Evolutionary conservation across 2,329 filamentous ascomycete genomes (phyloP).

Genomic region (Alternaria metachromatica): DNA sequence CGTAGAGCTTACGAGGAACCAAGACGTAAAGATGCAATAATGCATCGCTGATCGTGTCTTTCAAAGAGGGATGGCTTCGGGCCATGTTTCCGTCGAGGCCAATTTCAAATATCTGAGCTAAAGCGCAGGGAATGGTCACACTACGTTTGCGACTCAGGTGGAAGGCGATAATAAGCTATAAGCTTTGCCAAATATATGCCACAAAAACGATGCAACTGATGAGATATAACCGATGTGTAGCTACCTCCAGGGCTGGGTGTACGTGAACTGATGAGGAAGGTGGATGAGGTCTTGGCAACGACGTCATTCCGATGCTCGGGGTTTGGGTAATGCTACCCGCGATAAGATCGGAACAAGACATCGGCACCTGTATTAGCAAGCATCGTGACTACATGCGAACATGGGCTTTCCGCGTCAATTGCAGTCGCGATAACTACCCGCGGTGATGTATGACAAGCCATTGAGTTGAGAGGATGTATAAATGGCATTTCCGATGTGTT

Average conservation of each 20-base stretch:
- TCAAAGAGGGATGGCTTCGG: no score
- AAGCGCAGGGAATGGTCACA: no score
- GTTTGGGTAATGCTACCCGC: background rate
- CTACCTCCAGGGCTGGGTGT: background rate
- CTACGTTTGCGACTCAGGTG: no score
- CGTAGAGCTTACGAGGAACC: no score
- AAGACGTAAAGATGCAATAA: no score
- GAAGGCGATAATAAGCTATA: no score
- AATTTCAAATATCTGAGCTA: no score
- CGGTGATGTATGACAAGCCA: background rate
- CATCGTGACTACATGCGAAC: slow-evolving; percentile 11
- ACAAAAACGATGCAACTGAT: no score
- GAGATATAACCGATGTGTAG: no score
- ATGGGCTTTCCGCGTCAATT: background rate
- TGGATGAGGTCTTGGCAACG: slow-evolving; percentile 14
- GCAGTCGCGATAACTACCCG: slow-evolving; percentile 10
- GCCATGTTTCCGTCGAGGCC: no score
- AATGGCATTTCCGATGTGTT: background rate
- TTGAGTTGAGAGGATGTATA: background rate
- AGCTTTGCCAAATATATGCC: no score
- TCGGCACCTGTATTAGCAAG: slow-evolving; percentile 17
- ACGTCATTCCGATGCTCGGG: slow-evolving; percentile 36
- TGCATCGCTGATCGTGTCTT: no score
- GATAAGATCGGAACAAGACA: slow-evolving; percentile 23
- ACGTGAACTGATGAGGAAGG: slow-evolving; percentile 22